Evolutionary conservation across 805 yeast genomes (phyloP), one percentile per base, ranked within the genome.

Genomic region (Pichia nanzhaoensis): DNA sequence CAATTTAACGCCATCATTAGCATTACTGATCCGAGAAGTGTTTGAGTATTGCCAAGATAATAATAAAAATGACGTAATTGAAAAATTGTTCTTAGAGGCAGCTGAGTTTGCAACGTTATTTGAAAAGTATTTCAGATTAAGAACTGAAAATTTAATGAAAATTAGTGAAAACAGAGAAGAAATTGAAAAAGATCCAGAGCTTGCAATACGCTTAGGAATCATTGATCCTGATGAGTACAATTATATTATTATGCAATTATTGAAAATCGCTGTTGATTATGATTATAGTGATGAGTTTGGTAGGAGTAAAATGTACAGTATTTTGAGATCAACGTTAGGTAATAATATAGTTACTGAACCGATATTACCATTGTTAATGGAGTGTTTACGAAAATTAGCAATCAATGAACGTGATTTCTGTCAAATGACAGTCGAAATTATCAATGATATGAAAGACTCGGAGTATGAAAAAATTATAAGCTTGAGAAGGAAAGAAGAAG

Each of bases 271-370:
- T 0, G 74, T 74, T 24, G 75, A 77, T 33, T 84, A 83, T 57
- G 98, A 93, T 60, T 88, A 78, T 56, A 82, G 88, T 54, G 97
- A 93, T 66, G 96, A 90, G 61, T 75, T 84, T 39, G 96, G 97
- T 18, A 76, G 96, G 57, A 74, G 95, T 60, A 78, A 79, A 37
- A 78, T 88, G 77, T 65, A 84, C 34, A 73, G 69, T 27, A 70
- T 77, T 2, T 63, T 81, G 4, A 71, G 87, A 66, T 68, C 77
- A 19, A 68, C 80, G n/a, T 65, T 84, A 46, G 71, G 81, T 1
- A 71, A 75, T 35, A 82, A 78, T 42, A 68, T 73, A 14, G 66
- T 84, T 21, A 63, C 77, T 1, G 87, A 78, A 46, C 58, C 65
- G 6, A 66, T 80, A 27, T 71, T 79, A 21, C 73, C 74, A 33